Percentiles rank a stretch among this genome's conserved stretches.
Evolutionary conservation across 1,284 basidiomycete genomes (phyloP).

Genomic region (Cryptococcus sp.): DNA sequence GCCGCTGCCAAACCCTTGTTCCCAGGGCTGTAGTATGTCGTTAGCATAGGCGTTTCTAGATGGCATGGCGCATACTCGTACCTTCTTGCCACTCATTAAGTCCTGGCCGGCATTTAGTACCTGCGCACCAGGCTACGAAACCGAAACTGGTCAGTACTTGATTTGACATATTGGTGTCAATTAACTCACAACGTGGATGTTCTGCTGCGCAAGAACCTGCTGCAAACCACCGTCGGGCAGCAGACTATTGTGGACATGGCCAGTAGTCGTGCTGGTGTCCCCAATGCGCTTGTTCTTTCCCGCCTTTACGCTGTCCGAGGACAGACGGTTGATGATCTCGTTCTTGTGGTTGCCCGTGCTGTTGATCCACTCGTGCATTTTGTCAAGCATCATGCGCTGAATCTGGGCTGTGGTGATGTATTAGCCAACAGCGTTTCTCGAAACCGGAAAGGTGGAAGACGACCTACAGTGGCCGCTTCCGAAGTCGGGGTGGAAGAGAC

Average conservation of each 20-base stretch:
- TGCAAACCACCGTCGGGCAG: slow-evolving; percentile 48
- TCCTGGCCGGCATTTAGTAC: slow-evolving; percentile 48
- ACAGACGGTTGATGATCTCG: slow-evolving; percentile 61
- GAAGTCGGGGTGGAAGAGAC: slow-evolving; percentile 86
- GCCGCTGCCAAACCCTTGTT: slow-evolving; percentile 48
- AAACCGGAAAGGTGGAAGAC: not conserved
- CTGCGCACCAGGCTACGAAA: slow-evolving; percentile 37
- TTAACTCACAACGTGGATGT: slow-evolving; percentile 46
- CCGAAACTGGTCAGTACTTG: not conserved
- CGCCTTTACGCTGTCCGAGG: slow-evolving; percentile 64
- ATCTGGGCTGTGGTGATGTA: slow-evolving; percentile 58
- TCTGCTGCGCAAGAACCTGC: slow-evolving; percentile 44
- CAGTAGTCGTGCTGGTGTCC: slow-evolving; percentile 33
- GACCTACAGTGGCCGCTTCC: slow-evolving; percentile 55
- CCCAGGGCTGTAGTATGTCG: slow-evolving; percentile 37
- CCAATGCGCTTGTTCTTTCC: slow-evolving; percentile 67
- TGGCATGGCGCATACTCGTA: slow-evolving; percentile 4
- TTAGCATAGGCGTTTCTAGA: not conserved
- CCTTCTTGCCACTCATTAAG: slow-evolving; percentile 45
- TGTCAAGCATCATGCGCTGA: slow-evolving; percentile 69
- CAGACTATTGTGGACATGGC: slow-evolving; percentile 45
- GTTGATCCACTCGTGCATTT: slow-evolving; percentile 56
- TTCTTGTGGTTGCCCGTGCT: slow-evolving; percentile 57
- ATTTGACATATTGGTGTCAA: not conserved
- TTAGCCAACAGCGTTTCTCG: not conserved